Base-by-base conservation (phyloP, 768 basidiomycete genomes). In the Hericium erinaceus region DNA sequence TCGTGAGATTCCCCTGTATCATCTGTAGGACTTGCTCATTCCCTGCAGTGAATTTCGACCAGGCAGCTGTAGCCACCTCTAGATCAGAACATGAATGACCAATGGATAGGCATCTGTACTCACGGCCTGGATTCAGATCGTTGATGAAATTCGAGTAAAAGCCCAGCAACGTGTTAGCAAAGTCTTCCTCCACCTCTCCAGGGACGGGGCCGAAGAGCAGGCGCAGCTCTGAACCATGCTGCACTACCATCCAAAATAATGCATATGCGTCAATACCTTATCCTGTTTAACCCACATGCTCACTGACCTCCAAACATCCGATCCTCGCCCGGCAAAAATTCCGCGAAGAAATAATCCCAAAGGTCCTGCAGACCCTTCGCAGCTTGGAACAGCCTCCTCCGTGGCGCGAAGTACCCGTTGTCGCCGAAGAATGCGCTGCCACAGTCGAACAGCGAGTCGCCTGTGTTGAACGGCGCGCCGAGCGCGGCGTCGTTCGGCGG, bases 361-460 rank as follows among this genome's bases (percentile, higher is more conserved):
- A 78, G 73, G 0, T 76, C 74, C 60, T 80, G 80, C 24, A 71
- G 58, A 0, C 70, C 60, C 3, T 81, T 73, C 0, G 75, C 81
- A 48, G 76, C 71, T 22, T 77, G 68, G 56, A 81, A 78, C 53
- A 83, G 78, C 46, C 77, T 68, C 39, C 82, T 68, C 39, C 81
- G 64, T 0, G 80, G 73, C 0, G 76, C 72, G 39, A 83, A 68
- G 65, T 74, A 85, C 79, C 82, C 82, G 54, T 74, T 69, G 58
- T 80, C 80, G 1, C 79, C 79, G 60, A 83, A 85, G 77, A 79
- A 85, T 0, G 81, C 72, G 50, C 68, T 77, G 0, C 73, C 77
- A 41, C 82, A 67, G 61, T 84, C 82, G 57, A 80, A 84, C 4
- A 84, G 69, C 10, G 77, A 77, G 64, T 84, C 80, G 0, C 83